Base-by-base conservation (phyloP, 2,329 filamentous ascomycete genomes). In the Claviceps purpurea region DNA sequence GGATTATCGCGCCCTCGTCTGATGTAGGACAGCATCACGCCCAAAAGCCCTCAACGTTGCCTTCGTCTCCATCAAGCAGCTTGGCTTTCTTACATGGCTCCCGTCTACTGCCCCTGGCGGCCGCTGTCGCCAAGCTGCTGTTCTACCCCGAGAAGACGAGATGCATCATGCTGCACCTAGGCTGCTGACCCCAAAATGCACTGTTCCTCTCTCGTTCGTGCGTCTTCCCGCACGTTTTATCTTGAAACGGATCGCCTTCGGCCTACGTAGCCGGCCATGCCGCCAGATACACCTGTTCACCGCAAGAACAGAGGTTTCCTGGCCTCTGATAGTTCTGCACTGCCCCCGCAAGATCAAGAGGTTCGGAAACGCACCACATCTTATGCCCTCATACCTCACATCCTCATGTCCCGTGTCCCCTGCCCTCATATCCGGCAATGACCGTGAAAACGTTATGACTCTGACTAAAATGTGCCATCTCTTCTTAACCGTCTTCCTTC, bases 261-360 rank as follows among this genome's bases (percentile, higher is more conserved):
- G 34, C 42, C 4, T 26, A 37, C 10, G 37, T 11, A 24, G 10
- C 7, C 16, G 6, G 22, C 34, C 53, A 68, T 68, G 65, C 58
- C 61, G 53, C 56, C 61, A 48, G 59, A 65, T 51, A 59, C 54
- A 50, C 56, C 61, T 50, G 56, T 60, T 16, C 53, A 63, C 54
- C 62, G 61, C 54, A 66, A 64, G 47, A 77, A 77, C 55, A 72
- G 74, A 53, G 74, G 74, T 42, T 77, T 75, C 55, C 63, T 77
- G 46, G 74, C 74, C 55, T 65, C 66, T 41, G 72, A 76, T 59
- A 76, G 72, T 62, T 74, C 73, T 55, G 74, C 72, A n/a, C 62
- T 77, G 42, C 60, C 73, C n/a, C 60, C 71, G 4, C 69, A 73
- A 57, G 73, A 77, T 64, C 64, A 65, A 43, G 73, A 75, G 66